These are phyloP conservation scores for Phytophthora ramorum DNA, from an alignment of 352 stramenopile genomes.

Conservation along the genomic window DNA sequence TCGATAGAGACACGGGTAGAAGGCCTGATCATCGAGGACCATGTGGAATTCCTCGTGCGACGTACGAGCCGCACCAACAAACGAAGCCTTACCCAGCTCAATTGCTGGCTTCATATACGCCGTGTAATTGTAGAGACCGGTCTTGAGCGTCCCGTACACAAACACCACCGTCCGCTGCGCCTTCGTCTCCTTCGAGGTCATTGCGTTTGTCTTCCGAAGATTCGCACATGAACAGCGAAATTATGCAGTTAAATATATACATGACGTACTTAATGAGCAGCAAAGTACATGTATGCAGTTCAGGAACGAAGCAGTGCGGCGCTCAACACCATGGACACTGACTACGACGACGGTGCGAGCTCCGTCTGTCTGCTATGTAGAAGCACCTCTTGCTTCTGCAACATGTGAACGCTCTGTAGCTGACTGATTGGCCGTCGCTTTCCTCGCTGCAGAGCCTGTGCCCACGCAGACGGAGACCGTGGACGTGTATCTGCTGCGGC, in stretches of 20 bases:
- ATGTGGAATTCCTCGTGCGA: constrained; percentile 54
- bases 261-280: not conserved
- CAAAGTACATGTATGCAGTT: no score
- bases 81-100: constrained; percentile 54
- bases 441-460: constrained; percentile 18
- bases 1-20: constrained; percentile 73
- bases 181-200: constrained; percentile 9
- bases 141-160: constrained; percentile 86
- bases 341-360: constrained; percentile 28
- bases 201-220: not conserved
- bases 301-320: constrained; percentile 9
- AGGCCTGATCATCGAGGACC: constrained; percentile 66
- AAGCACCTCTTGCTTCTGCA: not conserved
- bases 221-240: no score
- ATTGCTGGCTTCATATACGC: constrained; percentile 65
- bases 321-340: constrained; percentile 34
- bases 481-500: constrained; percentile 77
- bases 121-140: constrained; percentile 73
- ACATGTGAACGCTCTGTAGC: not conserved
- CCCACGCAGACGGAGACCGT: constrained; percentile 61
- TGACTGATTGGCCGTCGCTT: not conserved
- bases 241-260: not conserved
- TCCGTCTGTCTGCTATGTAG: not conserved
- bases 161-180: constrained; percentile 58
- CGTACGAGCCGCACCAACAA: constrained; percentile 52